Percentiles rank a stretch among this genome's conserved stretches.
Evolutionary conservation across 73 alveolate genomes (phyloP).

Genomic region (Uronychia setigera): DNA sequence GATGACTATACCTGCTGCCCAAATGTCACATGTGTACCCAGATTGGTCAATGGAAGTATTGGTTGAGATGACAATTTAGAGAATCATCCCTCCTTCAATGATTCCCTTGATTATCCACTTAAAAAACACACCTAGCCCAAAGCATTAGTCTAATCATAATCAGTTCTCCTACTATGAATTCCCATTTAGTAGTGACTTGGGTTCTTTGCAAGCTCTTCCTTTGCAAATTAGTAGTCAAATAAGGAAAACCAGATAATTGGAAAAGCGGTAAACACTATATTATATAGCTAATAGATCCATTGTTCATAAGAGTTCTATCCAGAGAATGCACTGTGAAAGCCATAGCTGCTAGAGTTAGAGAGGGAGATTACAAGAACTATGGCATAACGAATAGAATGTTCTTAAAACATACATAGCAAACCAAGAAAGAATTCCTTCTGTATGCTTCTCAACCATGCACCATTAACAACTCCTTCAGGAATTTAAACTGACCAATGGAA

Average conservation of each 20-base stretch:
- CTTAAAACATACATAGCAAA: constrained; percentile 90
- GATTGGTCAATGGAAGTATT: neutral
- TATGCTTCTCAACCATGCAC: constrained; percentile 95
- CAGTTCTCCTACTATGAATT: constrained; percentile 26
- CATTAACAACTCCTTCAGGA: constrained; percentile 65
- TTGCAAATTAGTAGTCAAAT: constrained; percentile 80
- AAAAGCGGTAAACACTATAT: constrained; percentile 84
- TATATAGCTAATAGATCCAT: constrained; percentile 91
- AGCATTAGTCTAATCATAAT: constrained; percentile 24
- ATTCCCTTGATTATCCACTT: constrained; percentile 86
- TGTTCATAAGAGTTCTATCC: constrained; percentile 90
- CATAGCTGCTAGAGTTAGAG: constrained; percentile 66
- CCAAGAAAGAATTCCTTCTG: constrained; percentile 88
- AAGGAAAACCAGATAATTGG: constrained; percentile 91
- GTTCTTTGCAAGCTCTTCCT: constrained; percentile 53
- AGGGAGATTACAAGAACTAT: constrained; percentile 67
- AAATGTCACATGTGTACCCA: constrained; percentile 68
- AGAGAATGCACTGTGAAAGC: constrained; percentile 80
- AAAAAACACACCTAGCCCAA: constrained; percentile 72
- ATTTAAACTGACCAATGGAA: constrained; percentile 84
- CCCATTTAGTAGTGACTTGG: constrained; percentile 74
- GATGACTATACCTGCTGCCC: constrained; percentile 85
- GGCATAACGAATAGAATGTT: constrained; percentile 94
- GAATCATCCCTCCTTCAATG: constrained; percentile 66
- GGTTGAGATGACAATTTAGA: constrained; percentile 55